Evolutionary conservation across 495 filamentous ascomycete species (phyloP).

Genomic region (Hyaloscypha variabilis): DNA sequence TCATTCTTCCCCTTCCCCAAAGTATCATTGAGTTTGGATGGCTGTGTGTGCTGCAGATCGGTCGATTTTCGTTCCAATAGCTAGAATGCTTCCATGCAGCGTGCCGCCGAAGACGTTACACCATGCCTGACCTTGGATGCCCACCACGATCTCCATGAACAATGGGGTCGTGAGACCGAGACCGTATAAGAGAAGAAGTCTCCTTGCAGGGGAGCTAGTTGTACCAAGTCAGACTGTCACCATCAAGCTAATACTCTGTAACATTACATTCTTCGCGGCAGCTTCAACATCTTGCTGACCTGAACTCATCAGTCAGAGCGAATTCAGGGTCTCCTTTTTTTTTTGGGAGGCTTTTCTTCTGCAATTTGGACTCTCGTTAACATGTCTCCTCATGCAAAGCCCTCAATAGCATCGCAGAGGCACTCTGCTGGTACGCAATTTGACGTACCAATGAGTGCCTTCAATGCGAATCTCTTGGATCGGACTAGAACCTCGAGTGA

Average conservation of each 20-base stretch:
- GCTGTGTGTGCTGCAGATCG: constrained; percentile 13
- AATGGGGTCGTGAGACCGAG: not conserved
- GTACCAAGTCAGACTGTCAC: not conserved
- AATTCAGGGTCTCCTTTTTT: not conserved
- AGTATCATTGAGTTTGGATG: not conserved
- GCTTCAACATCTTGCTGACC: not conserved
- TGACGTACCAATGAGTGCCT: constrained; percentile 13
- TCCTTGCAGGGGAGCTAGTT: not conserved
- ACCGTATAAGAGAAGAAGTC: not conserved
- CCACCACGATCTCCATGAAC: not conserved
- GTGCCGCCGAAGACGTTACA: constrained; percentile 7
- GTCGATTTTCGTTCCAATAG: constrained; percentile 7
- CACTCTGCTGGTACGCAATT: not conserved
- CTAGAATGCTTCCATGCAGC: not conserved
- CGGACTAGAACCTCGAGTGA: not conserved
- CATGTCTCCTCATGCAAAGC: not conserved
- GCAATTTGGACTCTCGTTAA: not conserved
- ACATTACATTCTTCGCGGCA: not conserved
- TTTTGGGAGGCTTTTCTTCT: too few species aligned
- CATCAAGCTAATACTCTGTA: not conserved
- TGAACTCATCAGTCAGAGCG: not conserved
- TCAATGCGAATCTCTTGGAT: constrained; percentile 2
- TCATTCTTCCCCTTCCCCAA: not conserved
- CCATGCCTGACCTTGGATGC: not conserved
- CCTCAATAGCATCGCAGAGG: not conserved